These are phyloP conservation scores for Cardiosporidium cionae DNA, from an alignment of 169 alveolate species.

Conservation along the genomic window DNA sequence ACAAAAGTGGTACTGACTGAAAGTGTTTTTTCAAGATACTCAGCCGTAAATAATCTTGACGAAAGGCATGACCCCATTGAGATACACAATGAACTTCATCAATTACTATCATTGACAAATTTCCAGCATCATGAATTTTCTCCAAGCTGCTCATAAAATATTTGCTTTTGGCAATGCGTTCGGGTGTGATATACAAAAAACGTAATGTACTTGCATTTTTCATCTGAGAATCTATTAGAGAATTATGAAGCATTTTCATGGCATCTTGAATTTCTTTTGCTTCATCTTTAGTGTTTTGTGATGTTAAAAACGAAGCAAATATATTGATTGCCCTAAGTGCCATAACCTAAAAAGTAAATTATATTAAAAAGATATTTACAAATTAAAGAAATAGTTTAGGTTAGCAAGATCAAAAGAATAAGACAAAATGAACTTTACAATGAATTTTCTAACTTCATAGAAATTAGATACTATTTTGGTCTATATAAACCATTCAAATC, in stretches of 20 bases:
- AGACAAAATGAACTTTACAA: too few relatives aligned
- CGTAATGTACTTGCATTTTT: neutral
- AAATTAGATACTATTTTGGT: too few relatives aligned
- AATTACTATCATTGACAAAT: constrained; percentile 55
- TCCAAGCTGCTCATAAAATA: constrained; percentile 55
- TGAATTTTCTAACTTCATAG: too few relatives aligned
- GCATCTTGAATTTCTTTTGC: neutral
- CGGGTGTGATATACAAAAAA: constrained; percentile 85
- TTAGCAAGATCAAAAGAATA: too few relatives aligned
- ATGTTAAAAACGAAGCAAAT: neutral
- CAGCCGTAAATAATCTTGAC: constrained; percentile 85
- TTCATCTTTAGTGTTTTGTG: neutral
- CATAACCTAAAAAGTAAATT: neutral
- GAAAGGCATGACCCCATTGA: constrained; percentile 98
- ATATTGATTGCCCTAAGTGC: constrained; percentile 1
- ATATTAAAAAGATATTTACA: neutral
- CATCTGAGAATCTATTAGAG: constrained; percentile 15
- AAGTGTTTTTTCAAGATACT: constrained; percentile 63
- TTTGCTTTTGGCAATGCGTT: constrained; percentile 72
- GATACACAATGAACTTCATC: constrained; percentile 88
- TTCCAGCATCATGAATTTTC: constrained; percentile 52
- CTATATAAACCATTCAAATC: too few relatives aligned
- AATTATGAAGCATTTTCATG: constrained; percentile 1
- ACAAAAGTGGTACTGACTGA: constrained; percentile 71
- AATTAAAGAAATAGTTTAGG: neutral